A percentile compares a stretch with the other conserved stretches of the same genome.
These are phyloP conservation scores for Mucor circinelloides DNA, from an alignment of 371 early-diverging fungal species.

Conservation along the genomic window DNA sequence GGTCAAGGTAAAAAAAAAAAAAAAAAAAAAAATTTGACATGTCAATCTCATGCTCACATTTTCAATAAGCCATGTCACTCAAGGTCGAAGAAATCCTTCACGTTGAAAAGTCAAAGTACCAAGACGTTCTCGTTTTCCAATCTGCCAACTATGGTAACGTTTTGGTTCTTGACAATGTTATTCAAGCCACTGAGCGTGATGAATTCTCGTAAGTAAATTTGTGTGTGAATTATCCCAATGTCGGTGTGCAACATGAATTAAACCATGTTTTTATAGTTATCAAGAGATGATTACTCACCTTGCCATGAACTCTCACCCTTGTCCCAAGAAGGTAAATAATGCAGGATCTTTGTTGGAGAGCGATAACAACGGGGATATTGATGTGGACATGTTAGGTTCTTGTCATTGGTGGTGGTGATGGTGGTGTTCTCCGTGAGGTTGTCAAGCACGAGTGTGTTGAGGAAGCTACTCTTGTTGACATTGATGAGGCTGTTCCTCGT, in stretches of 20 bases:
- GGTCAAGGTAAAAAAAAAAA: slow-evolving; percentile 77
- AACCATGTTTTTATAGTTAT: slow-evolving; percentile 60
- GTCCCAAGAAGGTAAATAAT: slow-evolving; percentile 84
- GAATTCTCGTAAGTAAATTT: slow-evolving; percentile 85
- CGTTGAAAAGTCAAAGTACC: slow-evolving; percentile 89
- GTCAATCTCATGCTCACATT: neutral
- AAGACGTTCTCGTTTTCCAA: slow-evolving; percentile 97
- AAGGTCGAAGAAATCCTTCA: slow-evolving; percentile 94
- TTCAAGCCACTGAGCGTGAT: slow-evolving; percentile 97
- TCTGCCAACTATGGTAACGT: slow-evolving; percentile 94
- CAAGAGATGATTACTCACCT: slow-evolving; percentile 98
- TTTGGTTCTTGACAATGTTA: slow-evolving; percentile 95
- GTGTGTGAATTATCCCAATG: neutral
- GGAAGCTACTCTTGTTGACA: slow-evolving; percentile 91
- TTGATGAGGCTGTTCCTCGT: slow-evolving; percentile 93
- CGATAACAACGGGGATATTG: neutral
- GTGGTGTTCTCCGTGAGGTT: slow-evolving; percentile 96
- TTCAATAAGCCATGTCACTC: slow-evolving; percentile 81
- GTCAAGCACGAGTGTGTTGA: slow-evolving; percentile 94
- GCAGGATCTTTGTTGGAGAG: neutral
- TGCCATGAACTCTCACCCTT: slow-evolving; percentile 93
- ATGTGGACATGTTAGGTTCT: slow-evolving; percentile 64
- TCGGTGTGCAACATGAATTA: neutral
- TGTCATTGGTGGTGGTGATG: slow-evolving; percentile 98
- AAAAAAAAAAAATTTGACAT: neutral